Evolutionary conservation across 2,329 filamentous ascomycete species (phyloP).

Genomic region (Curvularia spicifera): DNA sequence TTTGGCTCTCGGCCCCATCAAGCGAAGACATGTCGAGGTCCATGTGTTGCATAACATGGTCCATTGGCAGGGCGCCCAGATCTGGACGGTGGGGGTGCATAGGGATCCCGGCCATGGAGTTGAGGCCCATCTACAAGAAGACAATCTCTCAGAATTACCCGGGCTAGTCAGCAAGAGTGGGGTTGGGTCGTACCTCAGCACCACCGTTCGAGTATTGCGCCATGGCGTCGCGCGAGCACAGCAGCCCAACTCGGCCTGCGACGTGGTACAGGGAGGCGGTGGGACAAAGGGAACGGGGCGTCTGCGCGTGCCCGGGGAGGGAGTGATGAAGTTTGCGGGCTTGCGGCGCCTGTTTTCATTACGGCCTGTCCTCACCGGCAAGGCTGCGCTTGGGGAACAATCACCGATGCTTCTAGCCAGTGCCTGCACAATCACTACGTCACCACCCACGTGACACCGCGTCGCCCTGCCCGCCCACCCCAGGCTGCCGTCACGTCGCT

Average conservation of each 20-base stretch:
- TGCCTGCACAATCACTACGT: conserved; percentile 1
- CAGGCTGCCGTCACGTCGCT: conserved; percentile 4
- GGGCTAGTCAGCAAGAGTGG: conserved; percentile 14
- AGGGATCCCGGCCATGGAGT: conserved; percentile 29
- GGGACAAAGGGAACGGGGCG: conserved; percentile 15
- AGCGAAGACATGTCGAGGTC: conserved; percentile 52
- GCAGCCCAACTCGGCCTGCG: conserved; percentile 3
- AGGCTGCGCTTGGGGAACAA: conserved; percentile 9
- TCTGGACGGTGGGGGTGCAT: conserved; percentile 36
- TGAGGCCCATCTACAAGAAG: conserved; percentile 40
- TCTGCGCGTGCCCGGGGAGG: conserved; percentile 8
- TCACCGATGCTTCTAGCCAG: conserved; percentile 2
- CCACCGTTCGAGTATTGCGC: conserved; percentile 46
- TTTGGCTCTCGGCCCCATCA: conserved; percentile 33
- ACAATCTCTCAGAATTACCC: conserved; percentile 29
- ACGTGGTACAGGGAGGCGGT: conserved; percentile 4
- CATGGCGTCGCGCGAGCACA: conserved; percentile 31
- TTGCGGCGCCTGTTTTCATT: conserved; percentile 13
- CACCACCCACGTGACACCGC: conserved; percentile 13
- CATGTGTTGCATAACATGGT: conserved; percentile 55
- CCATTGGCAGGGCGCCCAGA: conserved; percentile 47
- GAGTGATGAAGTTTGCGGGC: conserved; percentile 14
- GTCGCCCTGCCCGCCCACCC: background rate
- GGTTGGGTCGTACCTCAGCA: conserved; percentile 39
- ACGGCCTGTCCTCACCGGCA: conserved; percentile 8